phyloP scores from a whole-genome alignment of 2,329 filamentous ascomycete species.

The Pestalotiopsis sp. region DNA sequence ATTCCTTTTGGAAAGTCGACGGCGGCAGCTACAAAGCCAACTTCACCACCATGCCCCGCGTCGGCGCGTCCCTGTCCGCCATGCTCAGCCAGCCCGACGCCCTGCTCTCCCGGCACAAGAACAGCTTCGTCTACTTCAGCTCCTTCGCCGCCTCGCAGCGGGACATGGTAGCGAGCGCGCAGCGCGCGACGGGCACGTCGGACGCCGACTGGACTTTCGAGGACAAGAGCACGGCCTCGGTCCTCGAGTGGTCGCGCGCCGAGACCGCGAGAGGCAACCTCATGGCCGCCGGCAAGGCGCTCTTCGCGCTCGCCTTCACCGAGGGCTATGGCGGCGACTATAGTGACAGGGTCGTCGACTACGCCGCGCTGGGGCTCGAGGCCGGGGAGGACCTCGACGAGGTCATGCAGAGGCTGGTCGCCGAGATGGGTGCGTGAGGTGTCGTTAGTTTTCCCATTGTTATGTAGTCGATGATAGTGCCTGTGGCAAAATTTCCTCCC shows the following conservation, averaged over 20 bases:
- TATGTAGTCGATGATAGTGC: background rate
- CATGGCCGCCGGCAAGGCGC: constrained; percentile 16
- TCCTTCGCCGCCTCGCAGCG: constrained; percentile 37
- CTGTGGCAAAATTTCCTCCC: too few relatives aligned
- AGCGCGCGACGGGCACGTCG: constrained; percentile 32
- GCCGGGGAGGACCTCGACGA: constrained; percentile 12
- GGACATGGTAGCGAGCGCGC: constrained; percentile 36
- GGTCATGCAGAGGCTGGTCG: background rate
- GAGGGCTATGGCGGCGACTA: constrained; percentile 36
- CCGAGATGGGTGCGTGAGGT: background rate
- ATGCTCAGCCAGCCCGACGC: constrained; percentile 37
- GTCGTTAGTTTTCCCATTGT: background rate
- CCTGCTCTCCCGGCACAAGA: constrained; percentile 27
- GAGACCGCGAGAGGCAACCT: constrained; percentile 18
- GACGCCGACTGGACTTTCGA: constrained; percentile 30
- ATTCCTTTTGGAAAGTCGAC: constrained; percentile 17
- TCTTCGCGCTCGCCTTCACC: constrained; percentile 32
- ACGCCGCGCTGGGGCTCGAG: constrained; percentile 27
- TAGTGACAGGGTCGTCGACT: constrained; percentile 30
- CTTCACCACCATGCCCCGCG: constrained; percentile 31
- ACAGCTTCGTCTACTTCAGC: constrained; percentile 35
- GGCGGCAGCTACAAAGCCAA: constrained; percentile 26
- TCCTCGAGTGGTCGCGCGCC: constrained; percentile 16
- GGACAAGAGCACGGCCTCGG: constrained; percentile 22
- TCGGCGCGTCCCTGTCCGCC: constrained; percentile 37